Conservation (phyloP, 352 stramenopile genomes). For the Phytophthora brassicae region DNA sequence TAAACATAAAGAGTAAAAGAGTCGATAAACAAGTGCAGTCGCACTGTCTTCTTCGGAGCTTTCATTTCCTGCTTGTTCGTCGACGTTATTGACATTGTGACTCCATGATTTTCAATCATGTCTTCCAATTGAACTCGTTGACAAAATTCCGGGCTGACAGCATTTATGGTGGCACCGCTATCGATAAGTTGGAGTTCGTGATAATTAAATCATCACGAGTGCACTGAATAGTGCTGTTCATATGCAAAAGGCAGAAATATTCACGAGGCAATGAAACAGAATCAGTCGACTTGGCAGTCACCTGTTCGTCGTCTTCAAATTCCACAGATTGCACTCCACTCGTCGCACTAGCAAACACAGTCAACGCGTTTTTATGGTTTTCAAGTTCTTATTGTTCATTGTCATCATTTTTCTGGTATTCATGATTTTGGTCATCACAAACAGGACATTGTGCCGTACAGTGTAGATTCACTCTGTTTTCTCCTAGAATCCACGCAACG, state of each 20-base stretch:
- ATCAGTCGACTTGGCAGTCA: background rate
- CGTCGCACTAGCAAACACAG: background rate
- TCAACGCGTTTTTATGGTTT: background rate
- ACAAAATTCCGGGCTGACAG: background rate
- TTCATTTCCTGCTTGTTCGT: conserved; percentile 8
- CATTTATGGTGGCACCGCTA: background rate
- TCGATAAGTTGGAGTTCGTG: background rate
- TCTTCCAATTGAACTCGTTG: background rate
- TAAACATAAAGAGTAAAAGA: background rate
- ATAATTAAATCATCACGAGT: background rate
- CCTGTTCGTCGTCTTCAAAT: no score
- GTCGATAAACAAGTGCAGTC: conserved; percentile 4
- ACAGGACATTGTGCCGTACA: no score
- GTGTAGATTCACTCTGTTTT: no score
- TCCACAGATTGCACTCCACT: no score
- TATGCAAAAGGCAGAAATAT: background rate
- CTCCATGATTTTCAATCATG: background rate
- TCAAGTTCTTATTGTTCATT: background rate
- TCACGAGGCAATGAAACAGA: background rate
- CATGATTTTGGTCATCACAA: no score
- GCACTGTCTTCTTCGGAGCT: background rate
- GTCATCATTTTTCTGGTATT: background rate
- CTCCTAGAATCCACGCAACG: no score
- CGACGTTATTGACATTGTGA: background rate
- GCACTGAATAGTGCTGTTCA: background rate